phyloP scores from a whole-genome alignment of 192 early-diverging fungal species.

The Mortierella alpina region DNA sequence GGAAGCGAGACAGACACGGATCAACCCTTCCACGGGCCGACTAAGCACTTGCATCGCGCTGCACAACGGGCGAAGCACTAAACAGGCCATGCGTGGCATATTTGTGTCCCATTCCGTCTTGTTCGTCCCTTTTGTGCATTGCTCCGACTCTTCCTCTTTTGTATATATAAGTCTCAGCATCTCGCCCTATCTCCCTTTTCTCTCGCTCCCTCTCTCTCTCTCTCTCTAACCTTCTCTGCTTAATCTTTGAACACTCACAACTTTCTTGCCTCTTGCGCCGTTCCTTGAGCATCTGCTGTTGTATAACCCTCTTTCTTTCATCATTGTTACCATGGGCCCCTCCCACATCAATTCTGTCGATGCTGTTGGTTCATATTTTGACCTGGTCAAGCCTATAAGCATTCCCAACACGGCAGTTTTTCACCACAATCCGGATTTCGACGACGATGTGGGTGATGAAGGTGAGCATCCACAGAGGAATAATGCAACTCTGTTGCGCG shows the following conservation, averaged over 20 bases:
- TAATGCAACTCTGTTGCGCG: not conserved
- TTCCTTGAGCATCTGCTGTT: not conserved
- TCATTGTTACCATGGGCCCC: not conserved
- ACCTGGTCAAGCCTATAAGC: slow-evolving; percentile 6
- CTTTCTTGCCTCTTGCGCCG: not conserved
- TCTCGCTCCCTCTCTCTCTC: not conserved
- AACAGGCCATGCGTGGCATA: no score
- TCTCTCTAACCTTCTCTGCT: not conserved
- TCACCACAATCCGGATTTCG: not conserved
- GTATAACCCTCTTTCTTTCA: not conserved
- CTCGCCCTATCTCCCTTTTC: not conserved
- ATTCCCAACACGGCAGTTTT: not conserved
- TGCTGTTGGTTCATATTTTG: not conserved
- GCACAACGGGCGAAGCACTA: no score
- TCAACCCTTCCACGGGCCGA: no score
- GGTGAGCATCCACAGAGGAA: not conserved
- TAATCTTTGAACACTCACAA: not conserved
- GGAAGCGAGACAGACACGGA: no score
- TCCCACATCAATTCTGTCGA: not conserved
- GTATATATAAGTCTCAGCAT: not conserved
- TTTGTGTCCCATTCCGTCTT: no score
- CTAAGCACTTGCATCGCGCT: no score
- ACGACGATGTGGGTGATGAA: not conserved
- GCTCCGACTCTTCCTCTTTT: not conserved
- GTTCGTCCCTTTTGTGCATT: not conserved